Percentiles rank a stretch among this genome's conserved stretches.
phyloP scores from a whole-genome alignment of 768 basidiomycete genomes.

The Nidularia pulvinata region DNA sequence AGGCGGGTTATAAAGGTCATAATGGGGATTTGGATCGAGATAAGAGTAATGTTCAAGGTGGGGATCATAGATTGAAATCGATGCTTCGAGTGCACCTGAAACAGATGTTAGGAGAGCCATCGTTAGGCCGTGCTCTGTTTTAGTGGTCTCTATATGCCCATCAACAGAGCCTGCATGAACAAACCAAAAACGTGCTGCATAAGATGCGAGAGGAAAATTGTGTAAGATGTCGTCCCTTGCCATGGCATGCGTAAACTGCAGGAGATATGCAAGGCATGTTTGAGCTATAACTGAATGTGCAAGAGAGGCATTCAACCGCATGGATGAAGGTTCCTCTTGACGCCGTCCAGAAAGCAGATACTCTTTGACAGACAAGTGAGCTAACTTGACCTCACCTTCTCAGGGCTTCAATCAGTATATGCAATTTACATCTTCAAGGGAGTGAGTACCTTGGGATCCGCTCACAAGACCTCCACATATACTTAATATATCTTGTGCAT shows the following conservation, averaged over 20 bases:
- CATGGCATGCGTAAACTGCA: not conserved
- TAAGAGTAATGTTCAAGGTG: not conserved
- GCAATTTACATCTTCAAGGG: no score
- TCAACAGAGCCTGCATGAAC: not conserved
- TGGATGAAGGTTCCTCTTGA: not conserved
- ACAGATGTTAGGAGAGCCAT: not conserved
- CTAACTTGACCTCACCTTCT: not conserved
- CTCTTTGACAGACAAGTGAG: not conserved
- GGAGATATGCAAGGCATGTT: not conserved
- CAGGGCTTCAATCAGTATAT: not conserved
- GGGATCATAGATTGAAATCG: not conserved
- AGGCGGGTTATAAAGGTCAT: not conserved
- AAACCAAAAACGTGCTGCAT: not conserved
- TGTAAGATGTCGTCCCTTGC: not conserved
- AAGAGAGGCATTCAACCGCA: not conserved
- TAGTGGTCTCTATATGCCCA: not conserved
- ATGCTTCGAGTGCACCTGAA: not conserved
- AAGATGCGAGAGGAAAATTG: not conserved
- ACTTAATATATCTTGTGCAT: not conserved
- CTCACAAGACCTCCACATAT: not conserved
- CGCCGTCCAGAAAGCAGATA: not conserved
- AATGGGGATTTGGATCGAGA: not conserved
- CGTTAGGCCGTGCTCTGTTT: not conserved
- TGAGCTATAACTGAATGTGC: not conserved
- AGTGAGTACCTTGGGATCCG: not conserved